phyloP scores from a whole-genome alignment of 805 yeast genomes.

The Torulaspora indica region DNA sequence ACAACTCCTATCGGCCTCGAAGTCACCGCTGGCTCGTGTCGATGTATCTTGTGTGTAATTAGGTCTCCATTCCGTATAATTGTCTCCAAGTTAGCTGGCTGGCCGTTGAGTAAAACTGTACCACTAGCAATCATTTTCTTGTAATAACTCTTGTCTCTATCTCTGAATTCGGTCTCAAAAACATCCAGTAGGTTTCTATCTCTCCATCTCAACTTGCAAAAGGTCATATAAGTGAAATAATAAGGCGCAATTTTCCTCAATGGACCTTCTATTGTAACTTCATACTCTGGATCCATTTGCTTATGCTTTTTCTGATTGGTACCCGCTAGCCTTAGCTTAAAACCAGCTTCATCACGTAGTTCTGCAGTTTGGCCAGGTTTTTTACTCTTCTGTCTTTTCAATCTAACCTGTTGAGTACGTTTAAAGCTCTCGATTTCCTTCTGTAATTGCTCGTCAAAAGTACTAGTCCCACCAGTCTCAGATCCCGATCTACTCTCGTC shows the following conservation, averaged over 20 bases:
- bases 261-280: slow-evolving; percentile 53
- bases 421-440: slow-evolving; percentile 13
- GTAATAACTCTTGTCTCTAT: slow-evolving; percentile 66
- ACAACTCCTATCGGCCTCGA: slow-evolving; percentile 56
- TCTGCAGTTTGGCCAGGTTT: slow-evolving; percentile 13
- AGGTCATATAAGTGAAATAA: slow-evolving; percentile 82
- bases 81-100: slow-evolving; percentile 59
- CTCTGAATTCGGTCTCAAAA: slow-evolving; percentile 80
- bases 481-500: background rate
- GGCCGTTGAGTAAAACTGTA: slow-evolving; percentile 65
- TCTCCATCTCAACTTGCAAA: slow-evolving; percentile 89
- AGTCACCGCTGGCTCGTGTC: slow-evolving; percentile 87
- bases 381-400: slow-evolving; percentile 13
- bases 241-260: slow-evolving; percentile 78
- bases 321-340: slow-evolving; percentile 27
- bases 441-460: slow-evolving; percentile 11
- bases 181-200: slow-evolving; percentile 75
- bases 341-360: slow-evolving; percentile 31
- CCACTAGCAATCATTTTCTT: slow-evolving; percentile 52
- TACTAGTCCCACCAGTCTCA: slow-evolving; percentile 1
- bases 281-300: slow-evolving; percentile 56
- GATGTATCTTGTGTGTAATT: slow-evolving; percentile 70
- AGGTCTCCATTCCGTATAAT: slow-evolving; percentile 76
- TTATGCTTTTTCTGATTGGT: slow-evolving; percentile 40
- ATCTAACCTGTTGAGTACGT: slow-evolving; percentile 10